Conservation (phyloP, 164 flowering plant genomes). For the Akebia trifoliata region DNA sequence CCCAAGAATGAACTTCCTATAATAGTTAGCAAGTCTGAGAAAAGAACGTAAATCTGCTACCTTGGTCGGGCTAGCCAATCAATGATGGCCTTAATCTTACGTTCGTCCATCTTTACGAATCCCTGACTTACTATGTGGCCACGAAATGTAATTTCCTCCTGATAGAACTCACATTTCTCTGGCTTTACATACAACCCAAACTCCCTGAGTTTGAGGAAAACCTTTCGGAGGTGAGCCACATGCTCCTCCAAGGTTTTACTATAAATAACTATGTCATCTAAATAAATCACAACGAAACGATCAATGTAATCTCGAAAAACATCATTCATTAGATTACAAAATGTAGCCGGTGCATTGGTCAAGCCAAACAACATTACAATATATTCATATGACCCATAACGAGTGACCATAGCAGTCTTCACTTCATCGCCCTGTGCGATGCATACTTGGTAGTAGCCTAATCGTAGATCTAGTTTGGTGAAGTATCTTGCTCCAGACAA, state of each 20-base stretch:
- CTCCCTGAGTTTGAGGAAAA: too few species aligned
- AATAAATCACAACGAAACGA: too few species aligned
- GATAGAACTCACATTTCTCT: background rate
- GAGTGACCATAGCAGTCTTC: background rate
- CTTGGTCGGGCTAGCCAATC: background rate
- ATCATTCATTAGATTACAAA: constrained; percentile 11
- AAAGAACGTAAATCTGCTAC: background rate
- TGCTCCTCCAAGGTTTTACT: too few species aligned
- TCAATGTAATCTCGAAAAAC: background rate
- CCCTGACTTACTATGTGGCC: background rate
- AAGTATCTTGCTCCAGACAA: background rate
- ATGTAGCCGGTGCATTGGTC: too few species aligned
- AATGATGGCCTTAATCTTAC: background rate
- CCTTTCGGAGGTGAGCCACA: too few species aligned
- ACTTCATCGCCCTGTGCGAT: constrained; percentile 3
- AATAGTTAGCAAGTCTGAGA: too few species aligned
- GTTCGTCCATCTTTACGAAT: background rate
- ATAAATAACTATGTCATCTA: too few species aligned
- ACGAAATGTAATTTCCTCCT: background rate
- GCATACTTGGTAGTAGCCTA: constrained; percentile 3
- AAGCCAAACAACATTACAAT: constrained; percentile 15
- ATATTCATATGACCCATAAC: constrained; percentile 5
- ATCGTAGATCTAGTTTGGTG: constrained; percentile 14
- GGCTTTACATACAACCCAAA: too few species aligned
- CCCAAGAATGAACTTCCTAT: too few species aligned